These are phyloP conservation scores for Spatholobus suberectus DNA, from an alignment of 306 rosid genomes.

Conservation along the genomic window DNA sequence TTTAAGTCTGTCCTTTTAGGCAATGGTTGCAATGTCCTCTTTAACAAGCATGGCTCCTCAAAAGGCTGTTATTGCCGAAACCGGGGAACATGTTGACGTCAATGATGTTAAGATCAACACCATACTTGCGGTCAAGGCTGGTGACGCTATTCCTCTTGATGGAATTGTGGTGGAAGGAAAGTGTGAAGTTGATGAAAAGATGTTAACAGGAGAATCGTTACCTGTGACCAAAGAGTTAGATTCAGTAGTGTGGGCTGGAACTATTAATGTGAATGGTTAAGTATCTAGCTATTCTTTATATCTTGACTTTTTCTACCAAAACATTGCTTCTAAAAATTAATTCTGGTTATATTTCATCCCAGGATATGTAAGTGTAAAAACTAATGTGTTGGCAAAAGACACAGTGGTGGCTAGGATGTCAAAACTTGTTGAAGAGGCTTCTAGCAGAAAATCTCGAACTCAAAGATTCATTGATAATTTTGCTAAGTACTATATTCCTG, in stretches of 20 bases:
- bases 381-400: slow-evolving; percentile 81
- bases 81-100: slow-evolving; percentile 71
- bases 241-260: slow-evolving; percentile 88
- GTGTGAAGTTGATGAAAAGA: slow-evolving; percentile 89
- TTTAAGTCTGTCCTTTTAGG: slow-evolving; percentile 51
- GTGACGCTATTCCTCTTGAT: slow-evolving; percentile 88
- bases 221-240: slow-evolving; percentile 83
- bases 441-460: slow-evolving; percentile 67
- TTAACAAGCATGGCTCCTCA: slow-evolving; percentile 77
- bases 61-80: slow-evolving; percentile 75
- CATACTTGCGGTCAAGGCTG: slow-evolving; percentile 78
- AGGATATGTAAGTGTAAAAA: slow-evolving; percentile 85
- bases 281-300: not conserved
- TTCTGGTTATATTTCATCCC: slow-evolving; percentile 6
- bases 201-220: slow-evolving; percentile 87
- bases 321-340: not conserved
- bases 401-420: slow-evolving; percentile 88
- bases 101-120: slow-evolving; percentile 75
- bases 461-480: slow-evolving; percentile 83
- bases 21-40: slow-evolving; percentile 73
- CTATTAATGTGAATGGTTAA: slow-evolving; percentile 77
- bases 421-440: slow-evolving; percentile 89
- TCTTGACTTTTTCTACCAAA: not conserved
- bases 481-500: slow-evolving; percentile 83
- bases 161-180: slow-evolving; percentile 82